Base-by-base conservation (phyloP, 345 rosid genomes). In the Murraya koenigii region DNA sequence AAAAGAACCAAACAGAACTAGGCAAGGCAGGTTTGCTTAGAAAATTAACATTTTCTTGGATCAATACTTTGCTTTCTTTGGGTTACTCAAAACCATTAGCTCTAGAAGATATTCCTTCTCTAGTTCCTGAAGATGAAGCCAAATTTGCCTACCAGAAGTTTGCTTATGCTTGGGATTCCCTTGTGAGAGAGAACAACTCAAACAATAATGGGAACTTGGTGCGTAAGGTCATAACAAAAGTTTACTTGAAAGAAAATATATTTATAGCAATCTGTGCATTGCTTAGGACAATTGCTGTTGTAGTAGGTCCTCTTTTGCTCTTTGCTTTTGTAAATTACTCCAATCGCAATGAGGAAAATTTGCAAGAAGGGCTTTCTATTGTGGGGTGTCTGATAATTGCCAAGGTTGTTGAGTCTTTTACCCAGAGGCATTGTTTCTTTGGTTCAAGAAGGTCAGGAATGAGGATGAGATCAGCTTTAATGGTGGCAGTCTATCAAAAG, bases 401-500 rank as follows among this genome's bases (percentile, higher is more conserved):
- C 62, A 91, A 93, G 82, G 72, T 85, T 1, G 88, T 90, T 20
- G 98, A 94, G 75, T 92, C 98, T 33, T 81, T 92, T 56, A 84
- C 94, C 22, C 93, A 88, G 85, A 88, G 98, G 83, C 91, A 90
- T 66, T 92, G 86, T 85, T 90, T 65, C 82, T 94, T 92, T 76
- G 83, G 71, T 72, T 75, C 94, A 5, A 90, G 95, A 79, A 84
- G 92, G 88, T 88, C 89, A 0, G 95, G 97, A 56, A 80, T 90
- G 98, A 89, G 85, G 77, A 87, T 94, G 79, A 90, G 97, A 82
- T 94, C 97, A 44, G 91, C 90, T 8, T 58, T 94, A 36, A 88
- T 90, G 95, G 95, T 87, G 26, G 93, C 95, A 54, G 78, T 89
- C 9, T 94, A 92, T 49, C 83, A 80, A 60, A 92, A 94, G 86